phyloP scores from a whole-genome alignment of 345 rosid species.

The Bruguiera gymnorhiza region DNA sequence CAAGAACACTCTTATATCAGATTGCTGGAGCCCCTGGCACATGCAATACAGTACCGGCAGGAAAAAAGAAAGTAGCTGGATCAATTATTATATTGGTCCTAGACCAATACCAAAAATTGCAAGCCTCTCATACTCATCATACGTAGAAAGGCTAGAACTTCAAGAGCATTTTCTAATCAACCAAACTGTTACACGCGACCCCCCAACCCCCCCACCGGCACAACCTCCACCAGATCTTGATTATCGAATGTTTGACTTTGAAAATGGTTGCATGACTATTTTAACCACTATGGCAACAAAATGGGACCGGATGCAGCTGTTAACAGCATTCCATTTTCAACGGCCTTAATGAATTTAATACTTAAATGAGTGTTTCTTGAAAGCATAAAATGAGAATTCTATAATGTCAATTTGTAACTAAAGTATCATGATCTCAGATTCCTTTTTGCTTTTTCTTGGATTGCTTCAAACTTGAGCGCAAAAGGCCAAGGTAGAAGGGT shows the following conservation, averaged over 20 bases:
- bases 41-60: background rate
- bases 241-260: background rate
- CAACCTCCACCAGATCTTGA: too few relatives aligned
- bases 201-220: too few relatives aligned
- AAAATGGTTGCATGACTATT: background rate
- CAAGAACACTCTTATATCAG: too few relatives aligned
- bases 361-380: constrained; percentile 11
- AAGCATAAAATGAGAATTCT: background rate
- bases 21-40: background rate
- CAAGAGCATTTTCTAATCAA: too few relatives aligned
- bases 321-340: constrained; percentile 7
- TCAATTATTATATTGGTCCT: too few relatives aligned
- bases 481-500: constrained; percentile 1
- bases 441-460: background rate
- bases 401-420: background rate
- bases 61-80: too few relatives aligned
- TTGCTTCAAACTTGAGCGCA: background rate
- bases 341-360: constrained; percentile 1
- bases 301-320: background rate
- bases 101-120: too few relatives aligned
- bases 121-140: too few relatives aligned
- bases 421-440: background rate
- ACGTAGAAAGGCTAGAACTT: too few relatives aligned
- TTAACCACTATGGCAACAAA: background rate
- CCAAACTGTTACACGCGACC: too few relatives aligned